Evolutionary conservation across 2,329 filamentous ascomycete genomes (phyloP).

Genomic region (Epichloe festucae): DNA sequence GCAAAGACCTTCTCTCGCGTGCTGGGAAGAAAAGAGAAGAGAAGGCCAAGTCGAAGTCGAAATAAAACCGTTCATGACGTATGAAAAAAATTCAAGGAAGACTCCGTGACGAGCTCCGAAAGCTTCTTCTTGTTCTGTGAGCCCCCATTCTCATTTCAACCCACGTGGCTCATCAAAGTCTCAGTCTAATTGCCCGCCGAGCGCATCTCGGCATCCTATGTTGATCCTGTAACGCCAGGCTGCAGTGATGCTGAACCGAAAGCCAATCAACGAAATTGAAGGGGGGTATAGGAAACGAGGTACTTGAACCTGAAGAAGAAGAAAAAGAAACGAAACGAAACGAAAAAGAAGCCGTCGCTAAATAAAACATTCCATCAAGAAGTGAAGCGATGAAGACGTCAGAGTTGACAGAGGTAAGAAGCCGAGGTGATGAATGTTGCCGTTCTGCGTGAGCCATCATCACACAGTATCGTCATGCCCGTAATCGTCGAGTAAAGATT

Average conservation of each 20-base stretch:
- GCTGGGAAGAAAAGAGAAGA: background rate
- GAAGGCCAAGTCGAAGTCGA: background rate
- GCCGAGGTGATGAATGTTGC: background rate
- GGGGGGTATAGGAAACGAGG: background rate
- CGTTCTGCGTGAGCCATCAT: slow-evolving; percentile 2
- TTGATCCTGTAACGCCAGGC: background rate
- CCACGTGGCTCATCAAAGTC: background rate
- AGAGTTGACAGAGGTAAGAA: slow-evolving; percentile 3
- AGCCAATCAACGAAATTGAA: background rate
- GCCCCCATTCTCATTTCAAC: background rate
- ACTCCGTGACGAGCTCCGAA: no score
- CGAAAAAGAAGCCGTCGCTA: background rate
- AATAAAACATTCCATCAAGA: background rate
- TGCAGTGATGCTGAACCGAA: background rate
- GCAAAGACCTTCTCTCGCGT: background rate
- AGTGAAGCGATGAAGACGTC: background rate
- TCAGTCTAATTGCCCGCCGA: background rate
- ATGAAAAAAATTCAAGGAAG: no score
- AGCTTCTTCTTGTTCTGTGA: background rate
- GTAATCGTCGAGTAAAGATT: slow-evolving; percentile 16
- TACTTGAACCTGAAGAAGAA: background rate
- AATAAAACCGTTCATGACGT: no score
- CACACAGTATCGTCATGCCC: slow-evolving; percentile 20
- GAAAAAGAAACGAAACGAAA: background rate
- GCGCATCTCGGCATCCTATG: background rate